These are phyloP conservation scores for Oidiodendron maius DNA, from an alignment of 495 filamentous ascomycete genomes.

Conservation along the genomic window DNA sequence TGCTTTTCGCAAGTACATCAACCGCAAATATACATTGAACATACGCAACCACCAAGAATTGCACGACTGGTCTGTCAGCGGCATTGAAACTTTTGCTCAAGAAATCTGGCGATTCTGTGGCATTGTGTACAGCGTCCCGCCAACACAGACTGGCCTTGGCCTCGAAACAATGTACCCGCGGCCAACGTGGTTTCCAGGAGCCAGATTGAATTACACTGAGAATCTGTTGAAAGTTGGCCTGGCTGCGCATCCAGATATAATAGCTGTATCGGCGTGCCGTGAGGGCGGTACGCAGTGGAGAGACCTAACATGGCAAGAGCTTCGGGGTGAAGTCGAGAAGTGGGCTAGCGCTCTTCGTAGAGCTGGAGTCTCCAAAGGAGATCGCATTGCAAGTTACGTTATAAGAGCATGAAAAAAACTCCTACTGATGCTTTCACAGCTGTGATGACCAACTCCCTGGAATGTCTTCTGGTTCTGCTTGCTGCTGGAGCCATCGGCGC, in stretches of 20 bases:
- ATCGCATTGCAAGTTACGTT: no score
- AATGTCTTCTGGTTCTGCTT: neutral
- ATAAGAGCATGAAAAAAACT: no score
- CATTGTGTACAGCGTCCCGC: no score
- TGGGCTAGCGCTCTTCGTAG: neutral
- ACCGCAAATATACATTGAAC: no score
- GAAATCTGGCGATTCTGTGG: no score
- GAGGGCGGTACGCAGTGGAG: neutral
- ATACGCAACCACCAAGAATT: no score
- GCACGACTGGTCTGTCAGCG: no score
- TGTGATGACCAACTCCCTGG: neutral
- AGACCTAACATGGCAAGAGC: neutral
- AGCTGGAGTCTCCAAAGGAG: neutral
- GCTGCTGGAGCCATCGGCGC: neutral
- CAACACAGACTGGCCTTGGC: no score
- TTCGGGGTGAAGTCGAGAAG: neutral
- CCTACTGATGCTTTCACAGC: no score
- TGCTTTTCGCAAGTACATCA: no score
- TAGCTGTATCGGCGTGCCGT: neutral
- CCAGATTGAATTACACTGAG: neutral
- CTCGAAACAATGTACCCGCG: no score
- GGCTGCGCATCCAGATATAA: neutral
- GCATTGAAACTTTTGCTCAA: no score
- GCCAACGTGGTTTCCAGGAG: neutral
- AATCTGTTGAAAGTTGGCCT: neutral